These are phyloP conservation scores for Eucalyptus victrix DNA, from an alignment of 345 rosid species.

Conservation along the genomic window DNA sequence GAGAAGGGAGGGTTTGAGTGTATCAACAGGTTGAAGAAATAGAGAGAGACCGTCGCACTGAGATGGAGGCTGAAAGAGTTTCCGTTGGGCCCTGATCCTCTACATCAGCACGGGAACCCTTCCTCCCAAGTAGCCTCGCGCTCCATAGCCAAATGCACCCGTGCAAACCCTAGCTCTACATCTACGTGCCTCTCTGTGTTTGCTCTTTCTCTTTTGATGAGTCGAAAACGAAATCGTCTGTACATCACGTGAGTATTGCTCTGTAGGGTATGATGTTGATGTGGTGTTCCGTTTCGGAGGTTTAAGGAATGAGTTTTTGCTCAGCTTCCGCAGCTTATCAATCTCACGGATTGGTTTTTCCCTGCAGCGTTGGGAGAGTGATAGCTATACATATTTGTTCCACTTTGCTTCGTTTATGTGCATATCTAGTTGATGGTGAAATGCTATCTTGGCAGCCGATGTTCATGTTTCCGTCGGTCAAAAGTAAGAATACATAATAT, in stretches of 20 bases:
- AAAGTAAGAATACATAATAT: too few relatives aligned
- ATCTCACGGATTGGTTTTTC: background rate
- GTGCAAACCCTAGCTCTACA: background rate
- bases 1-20: background rate
- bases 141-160: background rate
- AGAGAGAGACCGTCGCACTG: background rate
- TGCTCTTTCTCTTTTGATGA: background rate
- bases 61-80: slow-evolving; percentile 12
- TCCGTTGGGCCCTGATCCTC: slow-evolving; percentile 39
- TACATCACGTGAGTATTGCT: background rate
- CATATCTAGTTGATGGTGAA: background rate
- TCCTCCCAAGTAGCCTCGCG: slow-evolving; percentile 23
- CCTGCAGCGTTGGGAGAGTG: background rate
- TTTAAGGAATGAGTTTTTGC: background rate
- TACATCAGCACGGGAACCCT: slow-evolving; percentile 18
- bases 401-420: background rate
- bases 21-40: background rate
- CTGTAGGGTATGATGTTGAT: background rate
- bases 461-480: background rate
- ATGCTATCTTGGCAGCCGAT: too few relatives aligned
- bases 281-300: background rate
- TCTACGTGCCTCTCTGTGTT: background rate
- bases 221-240: background rate
- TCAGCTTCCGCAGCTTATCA: background rate
- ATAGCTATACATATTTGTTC: background rate